Evolutionary conservation across 129 eudicot genomes (phyloP).

Genomic region (Lactuca saligna): DNA sequence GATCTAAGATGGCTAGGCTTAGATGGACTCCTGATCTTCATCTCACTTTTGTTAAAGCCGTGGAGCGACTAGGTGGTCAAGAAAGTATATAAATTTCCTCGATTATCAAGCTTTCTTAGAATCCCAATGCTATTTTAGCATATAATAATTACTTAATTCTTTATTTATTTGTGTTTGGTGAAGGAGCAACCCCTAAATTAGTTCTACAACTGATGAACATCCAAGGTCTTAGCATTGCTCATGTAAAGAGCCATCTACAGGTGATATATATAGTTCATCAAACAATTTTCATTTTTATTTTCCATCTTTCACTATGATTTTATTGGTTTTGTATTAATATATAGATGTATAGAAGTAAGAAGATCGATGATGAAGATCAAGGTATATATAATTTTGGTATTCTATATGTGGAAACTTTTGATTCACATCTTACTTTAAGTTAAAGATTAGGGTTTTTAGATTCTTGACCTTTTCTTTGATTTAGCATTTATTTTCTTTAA

Average conservation of each 20-base stretch:
- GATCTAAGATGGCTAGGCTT: neutral
- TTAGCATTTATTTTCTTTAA: neutral
- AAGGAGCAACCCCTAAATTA: conserved; percentile 39
- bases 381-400: conserved; percentile 8
- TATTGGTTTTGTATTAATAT: neutral
- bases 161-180: conserved; percentile 5
- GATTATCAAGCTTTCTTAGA: neutral
- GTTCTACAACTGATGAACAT: conserved; percentile 36
- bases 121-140: neutral
- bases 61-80: conserved; percentile 3
- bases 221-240: conserved; percentile 34
- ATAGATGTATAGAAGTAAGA: conserved; percentile 36
- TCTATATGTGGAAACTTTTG: neutral
- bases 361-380: conserved; percentile 29
- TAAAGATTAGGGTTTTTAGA: neutral
- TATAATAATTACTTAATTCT: neutral
- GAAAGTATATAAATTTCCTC: neutral
- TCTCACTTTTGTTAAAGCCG: neutral
- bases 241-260: conserved; percentile 38
- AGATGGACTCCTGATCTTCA: conserved; percentile 1
- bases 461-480: neutral
- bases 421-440: neutral
- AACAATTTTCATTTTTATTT: neutral
- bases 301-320: neutral
- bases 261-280: conserved; percentile 3